phyloP scores from a whole-genome alignment of 2,329 filamentous ascomycete species.

The Apiospora saccharicola region DNA sequence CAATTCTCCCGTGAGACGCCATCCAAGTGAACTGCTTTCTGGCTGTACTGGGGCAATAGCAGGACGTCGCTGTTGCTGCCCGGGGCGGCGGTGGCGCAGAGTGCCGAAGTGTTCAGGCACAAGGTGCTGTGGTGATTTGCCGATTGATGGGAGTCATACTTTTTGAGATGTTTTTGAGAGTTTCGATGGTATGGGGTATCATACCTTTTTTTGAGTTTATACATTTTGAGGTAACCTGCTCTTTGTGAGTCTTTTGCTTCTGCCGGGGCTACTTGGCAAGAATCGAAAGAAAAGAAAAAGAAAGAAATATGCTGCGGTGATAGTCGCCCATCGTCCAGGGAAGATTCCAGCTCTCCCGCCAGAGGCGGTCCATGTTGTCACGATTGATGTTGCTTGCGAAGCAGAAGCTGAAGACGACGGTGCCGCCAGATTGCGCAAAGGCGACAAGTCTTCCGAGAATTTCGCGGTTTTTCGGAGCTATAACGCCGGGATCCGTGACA shows the following conservation, averaged over 20 bases:
- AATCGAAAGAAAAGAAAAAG: too few relatives aligned
- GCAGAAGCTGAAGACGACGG: slow-evolving; percentile 13
- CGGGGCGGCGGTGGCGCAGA: background rate
- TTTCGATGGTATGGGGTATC: too few relatives aligned
- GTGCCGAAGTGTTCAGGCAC: background rate
- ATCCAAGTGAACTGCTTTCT: background rate
- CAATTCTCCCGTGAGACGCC: background rate
- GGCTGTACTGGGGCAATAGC: background rate
- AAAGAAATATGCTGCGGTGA: too few relatives aligned
- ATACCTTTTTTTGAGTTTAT: too few relatives aligned
- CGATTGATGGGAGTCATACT: too few relatives aligned
- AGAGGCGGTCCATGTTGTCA: background rate
- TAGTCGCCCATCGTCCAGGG: background rate
- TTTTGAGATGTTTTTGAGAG: too few relatives aligned
- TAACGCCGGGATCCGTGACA: background rate
- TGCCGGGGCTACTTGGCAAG: too few relatives aligned
- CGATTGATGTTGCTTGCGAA: background rate
- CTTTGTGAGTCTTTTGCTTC: too few relatives aligned
- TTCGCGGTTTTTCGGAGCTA: background rate
- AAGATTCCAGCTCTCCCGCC: background rate
- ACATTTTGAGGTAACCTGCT: too few relatives aligned
- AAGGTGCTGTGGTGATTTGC: background rate
- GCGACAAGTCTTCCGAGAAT: background rate
- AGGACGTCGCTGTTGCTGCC: background rate
- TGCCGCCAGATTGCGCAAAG: background rate